Conservation (phyloP, 2,329 filamentous ascomycete genomes). For the Alternaria triticina region DNA sequence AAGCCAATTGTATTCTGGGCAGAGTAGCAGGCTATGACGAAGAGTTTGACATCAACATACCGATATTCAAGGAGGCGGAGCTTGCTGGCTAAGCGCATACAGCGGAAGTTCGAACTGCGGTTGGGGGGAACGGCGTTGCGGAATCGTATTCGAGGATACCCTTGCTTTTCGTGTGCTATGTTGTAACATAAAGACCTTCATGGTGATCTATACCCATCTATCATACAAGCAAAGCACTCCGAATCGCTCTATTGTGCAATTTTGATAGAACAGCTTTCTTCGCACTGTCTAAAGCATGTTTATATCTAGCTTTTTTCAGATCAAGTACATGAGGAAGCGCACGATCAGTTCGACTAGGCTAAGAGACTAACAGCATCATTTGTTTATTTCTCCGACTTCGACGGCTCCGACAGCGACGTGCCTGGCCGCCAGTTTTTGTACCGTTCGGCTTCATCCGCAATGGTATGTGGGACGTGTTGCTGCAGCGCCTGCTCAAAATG, state of each 20-base stretch:
- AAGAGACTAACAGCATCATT: not conserved
- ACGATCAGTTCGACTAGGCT: not conserved
- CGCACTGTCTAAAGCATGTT: not conserved
- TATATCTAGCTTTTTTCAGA: not conserved
- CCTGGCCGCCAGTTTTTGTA: slow-evolving; percentile 51
- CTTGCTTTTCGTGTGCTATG: not conserved
- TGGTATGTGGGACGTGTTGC: slow-evolving; percentile 52
- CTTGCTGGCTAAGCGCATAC: not conserved
- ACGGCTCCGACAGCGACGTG: slow-evolving; percentile 37
- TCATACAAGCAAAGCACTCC: not conserved
- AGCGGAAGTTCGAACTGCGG: rapidly evolving
- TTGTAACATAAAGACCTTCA: not conserved
- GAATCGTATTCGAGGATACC: not conserved
- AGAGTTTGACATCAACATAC: slow-evolving; percentile 49
- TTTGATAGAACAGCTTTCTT: not conserved
- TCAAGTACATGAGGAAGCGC: not conserved
- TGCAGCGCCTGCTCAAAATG: slow-evolving; percentile 56
- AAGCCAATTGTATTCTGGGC: slow-evolving; percentile 46
- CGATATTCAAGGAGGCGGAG: slow-evolving; percentile 23
- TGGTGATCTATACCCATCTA: not conserved
- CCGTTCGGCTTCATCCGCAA: slow-evolving; percentile 51
- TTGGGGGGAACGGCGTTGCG: not conserved
- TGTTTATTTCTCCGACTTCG: slow-evolving; percentile 25
- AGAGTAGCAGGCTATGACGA: slow-evolving; percentile 39
- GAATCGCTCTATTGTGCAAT: not conserved